A percentile compares a stretch with the other conserved stretches of the same genome.
These are phyloP conservation scores for Penicillium cinerascens DNA, from an alignment of 495 filamentous ascomycete genomes.

Conservation along the genomic window DNA sequence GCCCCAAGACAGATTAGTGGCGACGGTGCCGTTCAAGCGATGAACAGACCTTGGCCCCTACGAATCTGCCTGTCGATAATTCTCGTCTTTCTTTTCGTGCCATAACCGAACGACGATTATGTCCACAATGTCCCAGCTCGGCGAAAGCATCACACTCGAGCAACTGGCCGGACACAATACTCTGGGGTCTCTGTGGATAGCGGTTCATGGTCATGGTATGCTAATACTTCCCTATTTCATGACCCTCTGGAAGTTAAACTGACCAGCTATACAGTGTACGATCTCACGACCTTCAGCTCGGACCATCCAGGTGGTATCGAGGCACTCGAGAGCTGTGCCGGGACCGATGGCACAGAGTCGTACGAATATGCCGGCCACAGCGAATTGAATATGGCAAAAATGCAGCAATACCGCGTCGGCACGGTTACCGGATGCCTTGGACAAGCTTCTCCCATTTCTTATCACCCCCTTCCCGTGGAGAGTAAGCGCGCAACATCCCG, in stretches of 20 bases:
- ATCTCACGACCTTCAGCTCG: background rate
- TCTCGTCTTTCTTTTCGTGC: no score
- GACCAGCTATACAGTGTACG: background rate
- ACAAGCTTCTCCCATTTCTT: no score
- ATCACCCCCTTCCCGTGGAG: background rate
- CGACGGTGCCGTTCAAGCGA: no score
- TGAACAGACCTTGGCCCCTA: no score
- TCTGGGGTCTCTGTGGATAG: background rate
- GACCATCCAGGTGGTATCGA: background rate
- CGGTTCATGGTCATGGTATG: background rate
- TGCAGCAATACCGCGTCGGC: background rate
- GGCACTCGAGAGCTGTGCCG: background rate
- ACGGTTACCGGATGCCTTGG: background rate
- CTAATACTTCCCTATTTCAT: background rate
- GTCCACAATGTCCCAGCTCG: background rate
- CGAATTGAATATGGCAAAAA: background rate
- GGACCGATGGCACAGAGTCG: background rate
- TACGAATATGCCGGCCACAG: background rate
- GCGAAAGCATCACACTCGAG: background rate
- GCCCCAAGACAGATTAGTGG: background rate
- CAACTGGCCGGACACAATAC: background rate
- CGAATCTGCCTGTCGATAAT: no score
- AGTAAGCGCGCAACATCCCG: background rate
- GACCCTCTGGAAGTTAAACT: background rate
- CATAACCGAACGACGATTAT: background rate